These are phyloP conservation scores for Xylaria sp. DNA, from an alignment of 2,329 filamentous ascomycete genomes.

Conservation along the genomic window DNA sequence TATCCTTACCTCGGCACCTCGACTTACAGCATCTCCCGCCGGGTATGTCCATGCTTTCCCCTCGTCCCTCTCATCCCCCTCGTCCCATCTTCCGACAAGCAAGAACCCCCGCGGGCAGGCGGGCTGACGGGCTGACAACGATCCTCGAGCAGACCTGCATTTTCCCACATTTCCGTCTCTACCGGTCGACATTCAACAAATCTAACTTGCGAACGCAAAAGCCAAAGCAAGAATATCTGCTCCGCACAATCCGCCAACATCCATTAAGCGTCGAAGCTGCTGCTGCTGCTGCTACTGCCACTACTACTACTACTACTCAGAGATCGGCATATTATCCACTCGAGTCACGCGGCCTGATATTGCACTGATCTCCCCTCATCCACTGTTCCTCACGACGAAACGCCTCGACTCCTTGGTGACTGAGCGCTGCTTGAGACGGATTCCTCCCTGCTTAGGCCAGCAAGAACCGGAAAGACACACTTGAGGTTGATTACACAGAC, in stretches of 20 bases:
- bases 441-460: not conserved
- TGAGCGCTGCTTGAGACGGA: not conserved
- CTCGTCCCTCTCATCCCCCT: not conserved
- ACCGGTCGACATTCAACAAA: too few relatives aligned
- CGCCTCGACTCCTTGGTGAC: not conserved
- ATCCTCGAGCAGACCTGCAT: conserved; percentile 8
- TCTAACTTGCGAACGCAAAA: too few relatives aligned
- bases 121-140: conserved; percentile 24
- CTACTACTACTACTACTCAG: not conserved
- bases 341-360: not conserved
- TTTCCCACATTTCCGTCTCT: not conserved
- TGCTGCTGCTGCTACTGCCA: too few relatives aligned
- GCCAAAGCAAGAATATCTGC: not conserved
- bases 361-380: not conserved
- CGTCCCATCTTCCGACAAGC: not conserved
- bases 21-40: too few relatives aligned
- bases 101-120: too few relatives aligned
- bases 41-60: too few relatives aligned
- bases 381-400: not conserved
- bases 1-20: not conserved
- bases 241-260: not conserved
- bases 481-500: not conserved
- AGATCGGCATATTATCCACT: not conserved
- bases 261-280: not conserved
- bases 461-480: not conserved